These are phyloP conservation scores for Vicia sativa DNA, from an alignment of 306 rosid species.

Conservation along the genomic window DNA sequence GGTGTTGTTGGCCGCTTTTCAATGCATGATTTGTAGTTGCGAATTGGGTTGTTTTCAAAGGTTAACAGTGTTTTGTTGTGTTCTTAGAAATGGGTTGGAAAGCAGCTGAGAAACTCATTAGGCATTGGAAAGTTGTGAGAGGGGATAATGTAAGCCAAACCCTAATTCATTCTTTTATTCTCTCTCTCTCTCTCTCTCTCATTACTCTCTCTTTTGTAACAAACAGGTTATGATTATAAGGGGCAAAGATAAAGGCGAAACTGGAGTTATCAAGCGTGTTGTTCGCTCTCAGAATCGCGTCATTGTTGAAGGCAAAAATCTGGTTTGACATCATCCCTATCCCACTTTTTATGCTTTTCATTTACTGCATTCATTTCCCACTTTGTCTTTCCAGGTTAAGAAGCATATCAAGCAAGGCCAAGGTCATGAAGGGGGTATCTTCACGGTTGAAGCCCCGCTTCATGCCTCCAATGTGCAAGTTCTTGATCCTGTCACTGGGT, in stretches of 20 bases:
- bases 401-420: constrained; percentile 97
- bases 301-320: constrained; percentile 90
- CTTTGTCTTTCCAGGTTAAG: constrained; percentile 57
- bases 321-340: constrained; percentile 52
- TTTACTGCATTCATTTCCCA: too few species aligned
- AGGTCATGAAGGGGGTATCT: constrained; percentile 97
- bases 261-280: constrained; percentile 78
- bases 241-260: constrained; percentile 90
- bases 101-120: constrained; percentile 92
- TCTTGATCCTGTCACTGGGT: constrained; percentile 87
- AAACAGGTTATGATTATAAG: constrained; percentile 88
- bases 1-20: too few species aligned
- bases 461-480: constrained; percentile 91
- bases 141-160: constrained; percentile 72
- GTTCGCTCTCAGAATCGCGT: constrained; percentile 92
- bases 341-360: too few species aligned
- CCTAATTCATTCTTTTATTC: background rate
- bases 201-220: constrained; percentile 15
- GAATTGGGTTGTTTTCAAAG: too few species aligned
- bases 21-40: too few species aligned
- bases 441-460: constrained; percentile 89
- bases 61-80: too few species aligned
- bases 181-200: background rate
- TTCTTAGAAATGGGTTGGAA: constrained; percentile 79
- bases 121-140: constrained; percentile 87